Percentiles rank a stretch among this genome's conserved stretches.
These are phyloP conservation scores for Skeletonema costatum DNA, from an alignment of 108 stramenopile genomes.

Conservation along the genomic window DNA sequence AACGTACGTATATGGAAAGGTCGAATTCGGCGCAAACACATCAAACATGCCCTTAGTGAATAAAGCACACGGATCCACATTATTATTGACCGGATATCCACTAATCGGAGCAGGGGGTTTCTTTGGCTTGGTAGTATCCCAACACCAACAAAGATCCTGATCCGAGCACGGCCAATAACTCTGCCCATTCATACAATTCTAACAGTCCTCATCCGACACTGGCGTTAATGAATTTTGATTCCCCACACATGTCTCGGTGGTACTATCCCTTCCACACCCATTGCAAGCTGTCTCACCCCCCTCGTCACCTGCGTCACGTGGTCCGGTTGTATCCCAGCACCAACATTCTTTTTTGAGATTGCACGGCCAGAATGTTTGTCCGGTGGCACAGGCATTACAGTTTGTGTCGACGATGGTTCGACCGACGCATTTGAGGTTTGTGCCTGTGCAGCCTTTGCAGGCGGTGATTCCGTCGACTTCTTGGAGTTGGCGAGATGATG, in stretches of 20 bases:
- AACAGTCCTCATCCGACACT: constrained; percentile 28
- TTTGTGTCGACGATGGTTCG: constrained; percentile 26
- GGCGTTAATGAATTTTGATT: constrained; percentile 38
- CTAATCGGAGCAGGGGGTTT: constrained; percentile 38
- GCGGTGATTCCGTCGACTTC: constrained; percentile 25
- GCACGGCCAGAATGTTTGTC: constrained; percentile 34
- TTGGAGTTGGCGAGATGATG: background rate
- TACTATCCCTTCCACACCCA: constrained; percentile 21
- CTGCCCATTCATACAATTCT: constrained; percentile 20
- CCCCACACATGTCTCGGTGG: constrained; percentile 29
- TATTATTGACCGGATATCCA: constrained; percentile 11
- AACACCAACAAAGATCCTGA: constrained; percentile 35
- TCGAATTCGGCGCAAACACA: constrained; percentile 27
- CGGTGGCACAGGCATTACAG: constrained; percentile 13
- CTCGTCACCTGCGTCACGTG: constrained; percentile 16
- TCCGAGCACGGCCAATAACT: constrained; percentile 38
- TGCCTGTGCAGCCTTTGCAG: constrained; percentile 11
- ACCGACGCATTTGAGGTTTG: constrained; percentile 27
- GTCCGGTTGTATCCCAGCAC: constrained; percentile 32
- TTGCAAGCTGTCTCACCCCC: background rate
- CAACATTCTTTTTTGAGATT: constrained; percentile 32
- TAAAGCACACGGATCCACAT: constrained; percentile 18
- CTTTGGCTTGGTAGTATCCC: constrained; percentile 42
- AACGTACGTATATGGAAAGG: constrained; percentile 43
- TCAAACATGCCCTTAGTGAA: constrained; percentile 18